Evolutionary conservation across 345 rosid species (phyloP).

Genomic region (Bruguiera gymnorhiza): DNA sequence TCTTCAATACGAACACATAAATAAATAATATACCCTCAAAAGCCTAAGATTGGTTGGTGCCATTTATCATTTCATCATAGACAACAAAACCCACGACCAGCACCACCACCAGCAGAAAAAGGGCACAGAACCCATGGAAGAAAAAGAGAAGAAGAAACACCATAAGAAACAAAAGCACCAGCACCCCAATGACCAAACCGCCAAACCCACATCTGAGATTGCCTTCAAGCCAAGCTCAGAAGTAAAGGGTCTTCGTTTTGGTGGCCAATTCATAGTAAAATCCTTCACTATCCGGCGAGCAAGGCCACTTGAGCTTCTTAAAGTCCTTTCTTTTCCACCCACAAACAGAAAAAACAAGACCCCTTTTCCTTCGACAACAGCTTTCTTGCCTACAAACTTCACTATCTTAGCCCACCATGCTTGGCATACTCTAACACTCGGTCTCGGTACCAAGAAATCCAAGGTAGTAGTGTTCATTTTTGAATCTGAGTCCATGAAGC

Average conservation of each 20-base stretch:
- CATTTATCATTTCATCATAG: neutral
- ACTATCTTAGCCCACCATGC: constrained; percentile 93
- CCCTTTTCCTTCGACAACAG: constrained; percentile 73
- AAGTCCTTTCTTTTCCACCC: constrained; percentile 68
- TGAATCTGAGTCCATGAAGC: constrained; percentile 68
- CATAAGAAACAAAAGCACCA: constrained; percentile 73
- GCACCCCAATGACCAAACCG: constrained; percentile 53
- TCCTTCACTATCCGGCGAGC: constrained; percentile 91
- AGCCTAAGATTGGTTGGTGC: constrained; percentile 23
- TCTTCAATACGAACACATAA: neutral
- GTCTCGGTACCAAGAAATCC: constrained; percentile 83
- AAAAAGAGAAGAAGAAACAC: constrained; percentile 48
- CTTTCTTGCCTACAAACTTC: constrained; percentile 89
- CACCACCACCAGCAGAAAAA: constrained; percentile 5
- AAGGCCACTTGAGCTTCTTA: constrained; percentile 70
- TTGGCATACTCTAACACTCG: constrained; percentile 92
- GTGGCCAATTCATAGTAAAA: constrained; percentile 84
- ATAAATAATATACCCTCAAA: constrained; percentile 9
- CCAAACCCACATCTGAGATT: constrained; percentile 53
- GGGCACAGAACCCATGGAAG: constrained; percentile 46
- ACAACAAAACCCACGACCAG: constrained; percentile 8
- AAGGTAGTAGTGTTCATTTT: constrained; percentile 77
- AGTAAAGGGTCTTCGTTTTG: constrained; percentile 83
- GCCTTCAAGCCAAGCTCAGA: constrained; percentile 75
- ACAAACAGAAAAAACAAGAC: constrained; percentile 28